Evolutionary conservation across 768 basidiomycete genomes (phyloP).

Genomic region (Collybia mongolica): DNA sequence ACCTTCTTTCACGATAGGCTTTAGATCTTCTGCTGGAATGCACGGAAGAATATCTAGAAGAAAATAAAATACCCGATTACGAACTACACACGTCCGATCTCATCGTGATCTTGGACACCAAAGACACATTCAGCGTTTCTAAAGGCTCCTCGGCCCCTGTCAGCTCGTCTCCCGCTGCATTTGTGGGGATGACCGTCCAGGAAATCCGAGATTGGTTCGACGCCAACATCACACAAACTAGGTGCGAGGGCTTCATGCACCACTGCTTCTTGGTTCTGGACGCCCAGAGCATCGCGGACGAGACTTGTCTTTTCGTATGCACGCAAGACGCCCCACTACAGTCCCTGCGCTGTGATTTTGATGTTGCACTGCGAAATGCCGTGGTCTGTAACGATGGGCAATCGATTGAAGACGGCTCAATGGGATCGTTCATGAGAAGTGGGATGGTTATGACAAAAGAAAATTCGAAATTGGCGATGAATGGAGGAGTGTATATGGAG

Average conservation of each 20-base stretch:
- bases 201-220: background rate
- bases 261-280: background rate
- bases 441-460: conserved; percentile 1
- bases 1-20: background rate
- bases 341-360: background rate
- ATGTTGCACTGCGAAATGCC: background rate
- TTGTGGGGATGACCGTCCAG: background rate
- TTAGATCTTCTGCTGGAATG: too few relatives aligned
- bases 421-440: conserved; percentile 4
- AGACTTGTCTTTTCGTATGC: background rate
- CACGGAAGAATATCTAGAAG: too few relatives aligned
- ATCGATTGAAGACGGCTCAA: background rate
- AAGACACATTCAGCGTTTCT: background rate
- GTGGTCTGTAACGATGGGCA: background rate
- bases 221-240: background rate
- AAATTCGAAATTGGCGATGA: background rate
- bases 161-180: background rate
- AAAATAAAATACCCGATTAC: background rate
- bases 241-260: background rate
- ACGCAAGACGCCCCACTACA: background rate
- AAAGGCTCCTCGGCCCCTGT: background rate
- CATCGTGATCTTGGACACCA: background rate
- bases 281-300: background rate
- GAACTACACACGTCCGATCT: background rate
- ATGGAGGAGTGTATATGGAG: background rate